phyloP scores from a whole-genome alignment of 768 basidiomycete species.

The Leccinum olivaceopallidum region DNA sequence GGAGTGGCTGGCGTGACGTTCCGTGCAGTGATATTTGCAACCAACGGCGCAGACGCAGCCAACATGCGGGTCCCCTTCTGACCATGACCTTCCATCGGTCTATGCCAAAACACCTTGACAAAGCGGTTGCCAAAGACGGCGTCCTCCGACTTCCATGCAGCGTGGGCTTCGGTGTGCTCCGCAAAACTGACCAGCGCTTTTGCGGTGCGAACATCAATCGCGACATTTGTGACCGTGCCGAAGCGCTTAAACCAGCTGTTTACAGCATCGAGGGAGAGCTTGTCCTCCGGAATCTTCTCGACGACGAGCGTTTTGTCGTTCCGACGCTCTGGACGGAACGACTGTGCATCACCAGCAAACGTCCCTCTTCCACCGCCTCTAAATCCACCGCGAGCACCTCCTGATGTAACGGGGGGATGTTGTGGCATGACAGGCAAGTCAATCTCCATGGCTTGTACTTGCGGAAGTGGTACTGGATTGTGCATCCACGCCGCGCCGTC shows the following conservation, averaged over 20 bases:
- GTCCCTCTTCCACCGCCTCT: slow-evolving; percentile 52
- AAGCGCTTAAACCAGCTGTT: slow-evolving; percentile 91
- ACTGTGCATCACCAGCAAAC: slow-evolving; percentile 66
- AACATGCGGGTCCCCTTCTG: slow-evolving; percentile 74
- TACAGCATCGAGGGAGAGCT: slow-evolving; percentile 73
- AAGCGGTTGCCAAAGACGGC: slow-evolving; percentile 95
- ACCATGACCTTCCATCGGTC: slow-evolving; percentile 90
- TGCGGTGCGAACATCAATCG: slow-evolving; percentile 69
- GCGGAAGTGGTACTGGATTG: slow-evolving; percentile 12
- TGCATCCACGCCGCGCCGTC: slow-evolving; percentile 26
- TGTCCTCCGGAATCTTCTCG: slow-evolving; percentile 89
- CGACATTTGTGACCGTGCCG: slow-evolving; percentile 90
- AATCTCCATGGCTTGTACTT: slow-evolving; percentile 28
- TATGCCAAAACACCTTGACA: slow-evolving; percentile 95
- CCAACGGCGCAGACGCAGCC: slow-evolving; percentile 75
- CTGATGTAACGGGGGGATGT: slow-evolving; percentile 27
- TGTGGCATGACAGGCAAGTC: slow-evolving; percentile 34
- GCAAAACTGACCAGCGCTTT: slow-evolving; percentile 90
- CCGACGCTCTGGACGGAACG: slow-evolving; percentile 65
- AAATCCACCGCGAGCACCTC: slow-evolving; percentile 45
- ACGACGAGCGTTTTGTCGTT: slow-evolving; percentile 86
- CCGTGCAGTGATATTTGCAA: slow-evolving; percentile 60
- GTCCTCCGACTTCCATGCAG: slow-evolving; percentile 91
- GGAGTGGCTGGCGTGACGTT: slow-evolving; percentile 50
- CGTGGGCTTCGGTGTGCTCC: slow-evolving; percentile 78